A percentile compares a stretch with the other conserved stretches of the same genome.
phyloP scores from a whole-genome alignment of 495 filamentous ascomycete genomes.

The Penicillium odoratum region DNA sequence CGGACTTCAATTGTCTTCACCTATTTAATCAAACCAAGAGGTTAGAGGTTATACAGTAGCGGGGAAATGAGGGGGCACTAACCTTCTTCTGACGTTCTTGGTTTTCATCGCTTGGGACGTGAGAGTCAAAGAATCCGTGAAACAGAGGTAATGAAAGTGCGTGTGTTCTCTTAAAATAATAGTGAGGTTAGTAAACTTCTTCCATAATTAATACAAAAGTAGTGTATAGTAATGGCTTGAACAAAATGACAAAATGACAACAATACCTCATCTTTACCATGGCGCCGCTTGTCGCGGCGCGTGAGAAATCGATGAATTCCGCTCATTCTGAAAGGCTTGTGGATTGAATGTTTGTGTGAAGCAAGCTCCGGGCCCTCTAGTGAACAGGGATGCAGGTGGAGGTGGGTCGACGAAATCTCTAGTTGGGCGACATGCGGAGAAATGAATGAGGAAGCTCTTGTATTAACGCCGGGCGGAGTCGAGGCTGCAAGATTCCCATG shows the following conservation, averaged over 20 bases:
- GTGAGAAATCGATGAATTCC: conserved; percentile 70
- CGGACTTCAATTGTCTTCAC: conserved; percentile 37
- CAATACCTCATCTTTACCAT: conserved; percentile 50
- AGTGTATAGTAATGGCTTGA: not conserved
- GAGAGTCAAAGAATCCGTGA: conserved; percentile 37
- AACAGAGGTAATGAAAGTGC: conserved; percentile 32
- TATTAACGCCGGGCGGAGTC: conserved; percentile 18
- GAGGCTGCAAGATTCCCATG: conserved; percentile 35
- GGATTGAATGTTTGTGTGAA: not conserved
- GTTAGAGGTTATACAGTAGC: conserved; percentile 12
- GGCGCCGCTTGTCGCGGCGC: conserved; percentile 66
- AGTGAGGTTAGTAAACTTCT: not conserved
- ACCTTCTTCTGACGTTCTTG: conserved; percentile 45
- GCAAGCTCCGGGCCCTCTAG: not conserved
- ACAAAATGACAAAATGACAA: not conserved
- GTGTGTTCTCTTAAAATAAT: conserved; percentile 20
- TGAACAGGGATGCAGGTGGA: conserved; percentile 6
- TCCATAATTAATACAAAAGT: not conserved
- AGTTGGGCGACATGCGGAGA: conserved; percentile 32
- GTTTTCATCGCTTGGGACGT: conserved; percentile 18
- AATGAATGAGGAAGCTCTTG: conserved; percentile 12
- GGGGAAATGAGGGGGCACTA: not conserved
- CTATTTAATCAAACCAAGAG: conserved; percentile 18
- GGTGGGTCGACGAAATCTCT: conserved; percentile 11
- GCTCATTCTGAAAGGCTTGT: conserved; percentile 42